A percentile compares a stretch with the other conserved stretches of the same genome.
Evolutionary conservation across 192 early-diverging fungal genomes (phyloP).

Genomic region (Backusella westeae): DNA sequence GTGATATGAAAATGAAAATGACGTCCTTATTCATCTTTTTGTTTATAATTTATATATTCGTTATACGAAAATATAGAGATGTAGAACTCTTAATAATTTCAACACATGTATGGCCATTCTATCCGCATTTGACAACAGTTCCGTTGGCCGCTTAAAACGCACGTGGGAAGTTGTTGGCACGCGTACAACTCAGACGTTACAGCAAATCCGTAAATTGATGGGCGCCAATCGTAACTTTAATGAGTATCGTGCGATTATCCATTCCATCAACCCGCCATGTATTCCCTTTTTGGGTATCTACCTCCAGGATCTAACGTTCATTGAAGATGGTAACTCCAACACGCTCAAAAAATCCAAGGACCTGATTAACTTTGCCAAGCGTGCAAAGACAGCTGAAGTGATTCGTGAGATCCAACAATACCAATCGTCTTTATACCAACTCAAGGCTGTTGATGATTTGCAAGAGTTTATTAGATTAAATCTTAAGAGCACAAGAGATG

Average conservation of each 20-base stretch:
- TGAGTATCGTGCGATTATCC: constrained; percentile 78
- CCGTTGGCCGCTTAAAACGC: constrained; percentile 83
- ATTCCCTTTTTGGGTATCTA: constrained; percentile 86
- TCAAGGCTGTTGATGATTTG: constrained; percentile 78
- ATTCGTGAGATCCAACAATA: constrained; percentile 91
- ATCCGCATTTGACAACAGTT: constrained; percentile 84
- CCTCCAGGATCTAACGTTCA: constrained; percentile 85
- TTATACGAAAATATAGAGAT: constrained; percentile 35
- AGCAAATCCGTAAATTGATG: constrained; percentile 73
- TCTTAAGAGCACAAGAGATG: constrained; percentile 64
- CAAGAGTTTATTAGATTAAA: constrained; percentile 71
- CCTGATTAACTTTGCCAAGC: constrained; percentile 91
- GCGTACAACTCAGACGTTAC: constrained; percentile 55
- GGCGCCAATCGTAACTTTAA: constrained; percentile 76
- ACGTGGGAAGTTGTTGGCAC: constrained; percentile 75
- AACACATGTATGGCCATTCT: constrained; percentile 86
- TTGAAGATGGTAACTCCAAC: constrained; percentile 86
- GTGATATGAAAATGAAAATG: background rate
- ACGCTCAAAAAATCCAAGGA: constrained; percentile 53
- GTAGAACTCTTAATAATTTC: constrained; percentile 86
- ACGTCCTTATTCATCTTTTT: background rate
- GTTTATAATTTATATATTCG: background rate
- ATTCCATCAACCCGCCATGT: constrained; percentile 74
- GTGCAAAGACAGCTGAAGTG: constrained; percentile 81
- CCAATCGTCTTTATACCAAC: constrained; percentile 74